These are phyloP conservation scores for Boletus sp. DNA, from an alignment of 768 basidiomycete species.

Conservation along the genomic window DNA sequence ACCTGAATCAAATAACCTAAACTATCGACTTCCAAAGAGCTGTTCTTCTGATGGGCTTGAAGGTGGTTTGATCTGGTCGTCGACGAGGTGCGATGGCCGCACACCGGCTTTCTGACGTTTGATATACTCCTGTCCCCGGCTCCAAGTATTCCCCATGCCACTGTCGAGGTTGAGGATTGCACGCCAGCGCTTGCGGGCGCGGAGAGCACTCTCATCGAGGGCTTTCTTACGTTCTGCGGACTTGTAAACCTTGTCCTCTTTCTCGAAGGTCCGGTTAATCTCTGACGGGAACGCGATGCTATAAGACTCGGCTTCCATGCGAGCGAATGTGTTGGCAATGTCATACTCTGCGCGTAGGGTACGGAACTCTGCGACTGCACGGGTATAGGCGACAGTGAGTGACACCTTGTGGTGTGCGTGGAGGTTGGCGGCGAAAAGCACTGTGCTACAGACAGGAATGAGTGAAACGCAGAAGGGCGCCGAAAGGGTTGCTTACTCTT, in stretches of 20 bases:
- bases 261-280: conserved; percentile 56
- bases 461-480: conserved; percentile 2
- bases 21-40: conserved; percentile 19
- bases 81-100: conserved; percentile 62
- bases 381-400: conserved; percentile 75
- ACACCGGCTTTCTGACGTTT: conserved; percentile 69
- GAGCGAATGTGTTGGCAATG: conserved; percentile 71
- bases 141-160: conserved; percentile 51
- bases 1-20: conserved; percentile 3
- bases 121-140: conserved; percentile 70
- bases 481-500: conserved; percentile 66
- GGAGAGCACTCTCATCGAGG: conserved; percentile 55
- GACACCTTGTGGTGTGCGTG: conserved; percentile 60
- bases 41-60: conserved; percentile 23
- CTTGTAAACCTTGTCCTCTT: conserved; percentile 59
- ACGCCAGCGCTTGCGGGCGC: conserved; percentile 76
- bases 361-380: conserved; percentile 82
- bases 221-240: conserved; percentile 56
- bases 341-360: conserved; percentile 83
- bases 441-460: conserved; percentile 48
- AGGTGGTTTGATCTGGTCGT: conserved; percentile 29
- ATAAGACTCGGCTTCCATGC: conserved; percentile 72
- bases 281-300: conserved; percentile 67
- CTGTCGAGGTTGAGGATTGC: conserved; percentile 49
- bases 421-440: conserved; percentile 78